phyloP scores from a whole-genome alignment of 495 filamentous ascomycete genomes.

The Penicillium silybi region DNA sequence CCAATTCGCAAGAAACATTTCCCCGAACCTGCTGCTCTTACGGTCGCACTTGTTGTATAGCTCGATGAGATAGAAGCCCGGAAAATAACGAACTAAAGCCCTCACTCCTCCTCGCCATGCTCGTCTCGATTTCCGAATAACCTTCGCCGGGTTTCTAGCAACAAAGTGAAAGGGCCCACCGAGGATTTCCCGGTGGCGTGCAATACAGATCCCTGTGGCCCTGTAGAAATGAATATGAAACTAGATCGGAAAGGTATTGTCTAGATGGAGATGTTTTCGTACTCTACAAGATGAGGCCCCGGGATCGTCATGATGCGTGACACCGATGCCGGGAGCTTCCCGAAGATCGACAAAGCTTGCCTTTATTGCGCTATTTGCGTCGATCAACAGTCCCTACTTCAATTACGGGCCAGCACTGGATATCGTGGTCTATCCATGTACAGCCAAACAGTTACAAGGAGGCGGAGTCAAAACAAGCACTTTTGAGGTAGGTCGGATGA shows the following conservation, averaged over 20 bases:
- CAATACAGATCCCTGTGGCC: too few relatives aligned
- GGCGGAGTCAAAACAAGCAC: not conserved
- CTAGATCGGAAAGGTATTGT: too few relatives aligned
- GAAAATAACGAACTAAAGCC: not conserved
- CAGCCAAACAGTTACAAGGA: too few relatives aligned
- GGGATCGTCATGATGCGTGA: not conserved
- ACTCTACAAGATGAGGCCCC: not conserved
- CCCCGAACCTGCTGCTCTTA: too few relatives aligned
- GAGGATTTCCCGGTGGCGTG: too few relatives aligned
- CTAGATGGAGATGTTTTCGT: too few relatives aligned
- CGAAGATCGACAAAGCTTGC: not conserved
- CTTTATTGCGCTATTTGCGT: not conserved
- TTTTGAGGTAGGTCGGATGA: not conserved
- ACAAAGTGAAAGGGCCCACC: conserved; percentile 56
- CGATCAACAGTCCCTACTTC: not conserved
- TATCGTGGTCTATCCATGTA: too few relatives aligned
- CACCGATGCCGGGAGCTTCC: not conserved
- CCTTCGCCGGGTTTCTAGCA: conserved; percentile 58
- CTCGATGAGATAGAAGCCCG: not conserved
- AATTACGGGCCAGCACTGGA: too few relatives aligned
- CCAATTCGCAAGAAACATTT: too few relatives aligned
- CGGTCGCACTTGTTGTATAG: not conserved
- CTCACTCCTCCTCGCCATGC: conserved; percentile 8
- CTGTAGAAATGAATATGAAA: too few relatives aligned
- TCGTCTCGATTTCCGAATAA: conserved; percentile 39